phyloP scores from a whole-genome alignment of 345 rosid species.

The Euphorbia lathyris region DNA sequence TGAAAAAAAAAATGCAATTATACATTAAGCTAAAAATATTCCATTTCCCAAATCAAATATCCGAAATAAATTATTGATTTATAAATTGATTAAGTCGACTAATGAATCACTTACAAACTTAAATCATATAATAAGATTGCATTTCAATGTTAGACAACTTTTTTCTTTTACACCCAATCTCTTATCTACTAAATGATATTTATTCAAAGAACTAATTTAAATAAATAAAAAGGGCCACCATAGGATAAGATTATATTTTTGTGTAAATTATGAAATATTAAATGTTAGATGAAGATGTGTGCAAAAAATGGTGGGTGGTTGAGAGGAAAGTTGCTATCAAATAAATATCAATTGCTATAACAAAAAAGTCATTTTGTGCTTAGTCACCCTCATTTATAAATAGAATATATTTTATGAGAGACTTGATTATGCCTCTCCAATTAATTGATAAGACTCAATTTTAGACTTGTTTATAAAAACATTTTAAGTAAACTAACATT shows the following conservation, averaged over 20 bases:
- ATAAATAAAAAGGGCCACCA: background rate
- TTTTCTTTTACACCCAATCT: background rate
- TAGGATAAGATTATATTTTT: background rate
- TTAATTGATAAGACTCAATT: too few species aligned
- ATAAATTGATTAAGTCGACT: background rate
- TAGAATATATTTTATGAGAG: too few species aligned
- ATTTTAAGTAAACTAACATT: too few species aligned
- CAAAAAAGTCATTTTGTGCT: background rate
- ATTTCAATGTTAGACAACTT: background rate
- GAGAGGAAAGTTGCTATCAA: background rate
- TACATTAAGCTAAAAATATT: too few species aligned
- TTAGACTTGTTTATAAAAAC: too few species aligned
- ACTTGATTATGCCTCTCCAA: too few species aligned
- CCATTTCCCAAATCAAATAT: too few species aligned
- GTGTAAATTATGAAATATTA: background rate
- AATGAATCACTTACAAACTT: background rate
- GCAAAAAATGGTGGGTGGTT: constrained; percentile 3
- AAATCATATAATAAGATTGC: too few species aligned
- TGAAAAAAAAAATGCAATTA: too few species aligned
- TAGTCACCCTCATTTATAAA: background rate
- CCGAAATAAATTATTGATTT: too few species aligned
- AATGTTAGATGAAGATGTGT: background rate
- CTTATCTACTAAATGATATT: too few species aligned
- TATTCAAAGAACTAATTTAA: background rate
- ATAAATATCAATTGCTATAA: background rate